Evolutionary conservation across 345 rosid species (phyloP), one percentile per base, ranked within the genome.

Genomic region (Pistacia atlantica): DNA sequence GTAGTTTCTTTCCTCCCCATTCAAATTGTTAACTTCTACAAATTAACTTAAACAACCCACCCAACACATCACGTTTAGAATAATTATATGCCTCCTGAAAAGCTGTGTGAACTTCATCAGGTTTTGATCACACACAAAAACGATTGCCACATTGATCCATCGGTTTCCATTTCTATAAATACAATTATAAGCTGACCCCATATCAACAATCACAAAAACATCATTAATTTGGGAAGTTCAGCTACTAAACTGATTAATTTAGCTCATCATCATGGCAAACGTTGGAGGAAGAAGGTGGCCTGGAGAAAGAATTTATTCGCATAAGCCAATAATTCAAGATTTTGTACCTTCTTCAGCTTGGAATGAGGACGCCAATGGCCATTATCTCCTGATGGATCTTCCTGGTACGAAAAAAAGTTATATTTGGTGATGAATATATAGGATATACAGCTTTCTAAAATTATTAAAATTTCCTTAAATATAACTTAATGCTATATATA

Each of bases 321-420:
- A 37, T 25, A 65, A 28, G 56, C 86, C 52, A 35, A 2, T 14
- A 11, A 83, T 76, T 20, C 71, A 80, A 62, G 82, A 79, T 73
- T 56, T 84, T 25, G 78, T 60, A 16, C 90, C 92, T 60, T 69
- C 87, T 66, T 81, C 84, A 0, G 87, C 69, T 72, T 90, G 92
- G 94, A 73, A 72, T 0, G 87, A 87, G 55, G 91, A 89, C 77
- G 55, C 80, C 8, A 33, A 77, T 18, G 66, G 55, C 80, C 81
- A 83, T 78, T 79, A 61, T 81, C 91, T 90, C 76, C 85, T 84
- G 3, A 48, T 90, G 20, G 82, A 86, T 82, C 90, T 90, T 73
- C 94, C 91, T 1, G 90, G 94, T 89, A 88, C 14, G 51, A 18
- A 31, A 31, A 31, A 31, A 31, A 31, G 33, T 6, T 46, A 46